Base-by-base conservation (phyloP, 75 land plant genomes). In the Ceratopteris richardii region DNA sequence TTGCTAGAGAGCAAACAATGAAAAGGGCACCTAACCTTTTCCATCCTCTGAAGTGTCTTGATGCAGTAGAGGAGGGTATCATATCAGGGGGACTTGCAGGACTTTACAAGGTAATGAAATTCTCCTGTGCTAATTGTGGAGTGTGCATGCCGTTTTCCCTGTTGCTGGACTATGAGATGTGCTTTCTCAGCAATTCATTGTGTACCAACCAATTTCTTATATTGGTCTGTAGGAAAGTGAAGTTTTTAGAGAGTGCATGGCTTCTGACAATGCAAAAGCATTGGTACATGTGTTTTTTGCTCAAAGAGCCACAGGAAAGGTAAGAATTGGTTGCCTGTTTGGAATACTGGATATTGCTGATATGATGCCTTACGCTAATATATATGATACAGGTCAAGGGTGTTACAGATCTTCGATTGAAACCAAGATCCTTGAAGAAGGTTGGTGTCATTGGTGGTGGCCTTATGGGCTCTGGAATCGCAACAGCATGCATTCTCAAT, bases 401-500 rank as follows among this genome's bases (percentile, higher is more conserved):
- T 44, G 86, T 95, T 12, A 86, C 92, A 61, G 96, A 95, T 64
- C 29, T 82, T 44, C 97, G 99, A 7, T 77, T 87, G 21, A 95
- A 82, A 61, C 85, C 96, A 63, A 75, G 79, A 51, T 24, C 50
- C 14, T 64, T 84, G 16, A 81, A 74, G 63, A 86, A 78, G 60
- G 88, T 82, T 57, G 99, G 86, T 29, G 86, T 95, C 6, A 77
- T 95, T 71, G 99, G 99, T 66, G 99, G 99, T 56, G 99, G 97
- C 26, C 70, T 95, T 24, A 95, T 95, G 99, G 99, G 99, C 37
- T 86, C 99, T 47, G 97, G 99, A 20, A 95, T 95, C 46, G 92
- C 88, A 19, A 95, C 99, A 5, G 90, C 99, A 31, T 67, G 84
- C 37, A 74, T 86, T 27, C 61, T 82, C 17, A 81, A 73, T 57